Evolutionary conservation across 306 rosid species (phyloP).

Genomic region (Corylus avellana): DNA sequence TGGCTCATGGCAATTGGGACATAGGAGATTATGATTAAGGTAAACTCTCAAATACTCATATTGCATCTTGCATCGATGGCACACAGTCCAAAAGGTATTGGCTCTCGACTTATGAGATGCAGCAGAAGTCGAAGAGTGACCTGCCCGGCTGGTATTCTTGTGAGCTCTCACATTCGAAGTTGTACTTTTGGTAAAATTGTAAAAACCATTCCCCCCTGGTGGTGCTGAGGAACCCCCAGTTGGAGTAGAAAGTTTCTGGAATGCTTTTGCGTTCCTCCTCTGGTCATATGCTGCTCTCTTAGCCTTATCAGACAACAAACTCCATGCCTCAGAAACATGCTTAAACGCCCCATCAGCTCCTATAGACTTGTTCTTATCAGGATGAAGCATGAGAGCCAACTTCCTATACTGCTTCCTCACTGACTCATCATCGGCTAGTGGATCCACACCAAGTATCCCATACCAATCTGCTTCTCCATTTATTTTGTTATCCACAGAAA

Average conservation of each 20-base stretch:
- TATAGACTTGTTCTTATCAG: conserved; percentile 86
- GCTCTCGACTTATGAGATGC: conserved; percentile 48
- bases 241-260: conserved; percentile 43
- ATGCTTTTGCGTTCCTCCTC: conserved; percentile 46
- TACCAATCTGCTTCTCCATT: conserved; percentile 89
- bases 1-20: conserved; percentile 89
- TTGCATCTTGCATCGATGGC: conserved; percentile 88
- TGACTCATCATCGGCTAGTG: conserved; percentile 67
- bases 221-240: conserved; percentile 49
- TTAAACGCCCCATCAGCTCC: conserved; percentile 94
- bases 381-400: conserved; percentile 91
- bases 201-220: conserved; percentile 52
- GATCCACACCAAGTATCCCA: conserved; percentile 73
- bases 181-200: conserved; percentile 55
- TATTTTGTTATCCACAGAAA: conserved; percentile 65
- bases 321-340: conserved; percentile 89
- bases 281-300: conserved; percentile 61
- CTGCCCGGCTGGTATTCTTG: conserved; percentile 49
- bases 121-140: conserved; percentile 56
- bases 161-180: conserved; percentile 49
- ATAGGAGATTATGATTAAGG: conserved; percentile 83
- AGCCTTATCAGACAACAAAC: conserved; percentile 71
- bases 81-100: conserved; percentile 91
- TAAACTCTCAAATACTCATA: conserved; percentile 89
- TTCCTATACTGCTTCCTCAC: conserved; percentile 78